Evolutionary conservation across 2,329 filamentous ascomycete species (phyloP).

Genomic region (Fusarium domesticum): DNA sequence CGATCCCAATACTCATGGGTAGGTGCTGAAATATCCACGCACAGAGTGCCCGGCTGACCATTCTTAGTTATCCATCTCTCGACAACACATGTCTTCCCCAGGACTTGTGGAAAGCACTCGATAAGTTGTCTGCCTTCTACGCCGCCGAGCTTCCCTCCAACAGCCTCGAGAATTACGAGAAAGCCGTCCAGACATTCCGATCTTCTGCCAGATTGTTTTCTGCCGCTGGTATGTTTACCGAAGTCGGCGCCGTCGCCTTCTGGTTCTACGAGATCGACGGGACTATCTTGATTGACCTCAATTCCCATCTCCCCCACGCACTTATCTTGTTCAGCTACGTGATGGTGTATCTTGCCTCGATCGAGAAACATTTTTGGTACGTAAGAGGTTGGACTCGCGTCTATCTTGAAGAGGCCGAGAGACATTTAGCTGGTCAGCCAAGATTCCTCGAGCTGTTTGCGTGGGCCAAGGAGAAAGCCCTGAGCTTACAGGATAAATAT

Average conservation of each 20-base stretch:
- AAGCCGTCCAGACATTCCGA: constrained; percentile 19
- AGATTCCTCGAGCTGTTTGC: constrained; percentile 21
- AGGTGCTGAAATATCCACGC: constrained; percentile 1
- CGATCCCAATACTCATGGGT: constrained; percentile 1
- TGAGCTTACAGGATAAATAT: constrained; percentile 10
- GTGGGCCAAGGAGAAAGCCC: constrained; percentile 24
- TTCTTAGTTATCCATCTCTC: constrained; percentile 14
- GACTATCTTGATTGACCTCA: constrained; percentile 28
- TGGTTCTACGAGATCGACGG: constrained; percentile 29
- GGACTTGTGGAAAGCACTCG: constrained; percentile 23
- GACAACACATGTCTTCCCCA: constrained; percentile 18
- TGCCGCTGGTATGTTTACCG: constrained; percentile 23
- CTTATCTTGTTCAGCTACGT: constrained; percentile 29
- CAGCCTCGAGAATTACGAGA: constrained; percentile 17
- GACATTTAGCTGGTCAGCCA: constrained; percentile 10
- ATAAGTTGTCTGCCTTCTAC: constrained; percentile 21
- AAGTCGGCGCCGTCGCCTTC: constrained; percentile 20
- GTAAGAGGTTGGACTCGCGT: constrained; percentile 26
- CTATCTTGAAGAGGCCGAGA: constrained; percentile 22
- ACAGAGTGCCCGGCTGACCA: not conserved
- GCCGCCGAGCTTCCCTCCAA: constrained; percentile 20
- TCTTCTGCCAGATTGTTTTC: constrained; percentile 18
- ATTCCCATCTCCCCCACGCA: constrained; percentile 21
- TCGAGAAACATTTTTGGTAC: constrained; percentile 30
- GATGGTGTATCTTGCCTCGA: constrained; percentile 21